These are phyloP conservation scores for Hanseniaspora taiwanica DNA, from an alignment of 805 yeast genomes.

Conservation along the genomic window DNA sequence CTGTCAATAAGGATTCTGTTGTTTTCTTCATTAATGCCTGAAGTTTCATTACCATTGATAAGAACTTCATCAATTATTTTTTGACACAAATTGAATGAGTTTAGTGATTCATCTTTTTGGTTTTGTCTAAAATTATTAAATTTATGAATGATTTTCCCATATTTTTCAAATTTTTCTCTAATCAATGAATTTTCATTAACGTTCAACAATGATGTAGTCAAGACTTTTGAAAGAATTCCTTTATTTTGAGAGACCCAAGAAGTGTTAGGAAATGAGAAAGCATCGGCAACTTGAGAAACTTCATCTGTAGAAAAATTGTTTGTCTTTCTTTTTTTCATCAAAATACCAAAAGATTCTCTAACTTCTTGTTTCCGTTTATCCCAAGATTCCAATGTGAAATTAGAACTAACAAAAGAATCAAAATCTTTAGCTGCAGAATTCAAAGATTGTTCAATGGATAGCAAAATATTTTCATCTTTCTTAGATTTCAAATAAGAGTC, in stretches of 20 bases:
- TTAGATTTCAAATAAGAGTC: slow-evolving; percentile 53
- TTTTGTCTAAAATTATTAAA: slow-evolving; percentile 58
- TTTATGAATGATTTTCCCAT: slow-evolving; percentile 57
- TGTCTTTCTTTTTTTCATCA: slow-evolving; percentile 21
- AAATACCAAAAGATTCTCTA: slow-evolving; percentile 55
- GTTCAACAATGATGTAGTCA: slow-evolving; percentile 25
- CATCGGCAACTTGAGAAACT: slow-evolving; percentile 7
- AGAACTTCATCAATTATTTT: slow-evolving; percentile 1
- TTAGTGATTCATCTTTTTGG: slow-evolving; percentile 7
- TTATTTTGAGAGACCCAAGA: slow-evolving; percentile 14
- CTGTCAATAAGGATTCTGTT: slow-evolving; percentile 7
- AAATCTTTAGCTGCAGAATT: slow-evolving; percentile 68
- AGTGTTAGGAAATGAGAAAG: slow-evolving; percentile 9
- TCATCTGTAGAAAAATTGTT: slow-evolving; percentile 2
- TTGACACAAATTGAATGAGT: not conserved
- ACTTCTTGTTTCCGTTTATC: slow-evolving; percentile 60
- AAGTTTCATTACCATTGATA: slow-evolving; percentile 20
- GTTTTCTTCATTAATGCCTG: slow-evolving; percentile 48
- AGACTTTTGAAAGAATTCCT: slow-evolving; percentile 12
- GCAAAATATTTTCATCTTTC: slow-evolving; percentile 70
- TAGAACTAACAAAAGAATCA: slow-evolving; percentile 60
- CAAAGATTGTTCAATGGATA: slow-evolving; percentile 73
- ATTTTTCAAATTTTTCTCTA: slow-evolving; percentile 52
- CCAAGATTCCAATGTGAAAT: slow-evolving; percentile 68
- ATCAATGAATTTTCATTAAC: slow-evolving; percentile 30